phyloP scores from a whole-genome alignment of 306 rosid genomes.

The Trichosanthes cucumerina region DNA sequence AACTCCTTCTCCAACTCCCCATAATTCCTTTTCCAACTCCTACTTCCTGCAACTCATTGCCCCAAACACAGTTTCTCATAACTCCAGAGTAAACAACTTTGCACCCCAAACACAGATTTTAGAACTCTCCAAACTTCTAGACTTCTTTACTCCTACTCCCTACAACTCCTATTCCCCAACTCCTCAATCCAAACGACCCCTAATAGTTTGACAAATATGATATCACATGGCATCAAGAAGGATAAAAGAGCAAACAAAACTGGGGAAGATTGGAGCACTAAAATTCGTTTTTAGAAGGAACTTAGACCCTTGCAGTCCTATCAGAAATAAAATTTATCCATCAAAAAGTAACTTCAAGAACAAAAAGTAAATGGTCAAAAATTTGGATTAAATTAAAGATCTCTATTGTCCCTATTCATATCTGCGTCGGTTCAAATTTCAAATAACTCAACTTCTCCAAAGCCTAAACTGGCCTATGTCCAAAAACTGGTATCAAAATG shows the following conservation, averaged over 20 bases:
- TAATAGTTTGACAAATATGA: too few relatives aligned
- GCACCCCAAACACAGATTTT: too few relatives aligned
- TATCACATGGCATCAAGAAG: background rate
- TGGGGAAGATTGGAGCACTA: background rate
- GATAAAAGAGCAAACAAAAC: background rate
- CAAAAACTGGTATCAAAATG: background rate
- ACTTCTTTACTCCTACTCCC: too few relatives aligned
- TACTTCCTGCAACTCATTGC: too few relatives aligned
- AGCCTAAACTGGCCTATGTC: background rate
- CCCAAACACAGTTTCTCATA: too few relatives aligned
- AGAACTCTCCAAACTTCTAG: too few relatives aligned
- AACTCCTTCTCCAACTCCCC: too few relatives aligned
- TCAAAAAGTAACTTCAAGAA: background rate
- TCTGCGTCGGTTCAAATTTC: background rate
- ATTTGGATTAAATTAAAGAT: background rate
- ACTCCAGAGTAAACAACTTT: too few relatives aligned
- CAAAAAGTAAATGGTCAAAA: background rate
- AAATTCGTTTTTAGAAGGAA: background rate
- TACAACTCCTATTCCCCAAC: too few relatives aligned
- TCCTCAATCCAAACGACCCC: too few relatives aligned
- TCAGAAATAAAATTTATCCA: background rate
- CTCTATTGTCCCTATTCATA: background rate
- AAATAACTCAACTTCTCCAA: background rate
- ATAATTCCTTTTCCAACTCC: too few relatives aligned
- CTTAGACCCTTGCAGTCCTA: background rate